Base-by-base conservation (phyloP, 2,329 filamentous ascomycete genomes). In the Nothophaeocryptopus gaeumannii region DNA sequence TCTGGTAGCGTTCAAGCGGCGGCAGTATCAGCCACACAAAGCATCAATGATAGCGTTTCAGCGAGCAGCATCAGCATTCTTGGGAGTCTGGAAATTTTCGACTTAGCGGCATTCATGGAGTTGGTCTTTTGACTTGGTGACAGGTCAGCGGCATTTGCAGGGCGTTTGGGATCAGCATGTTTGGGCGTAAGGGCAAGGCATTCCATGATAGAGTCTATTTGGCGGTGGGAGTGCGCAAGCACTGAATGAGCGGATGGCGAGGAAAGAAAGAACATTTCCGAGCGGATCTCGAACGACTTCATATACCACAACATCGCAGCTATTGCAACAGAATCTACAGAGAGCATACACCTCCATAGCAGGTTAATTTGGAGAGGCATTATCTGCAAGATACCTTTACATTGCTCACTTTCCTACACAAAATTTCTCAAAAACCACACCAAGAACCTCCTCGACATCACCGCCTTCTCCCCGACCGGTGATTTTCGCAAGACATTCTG, bases 361-460 rank as follows among this genome's bases (percentile, higher is more conserved):
- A 42, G 20, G 38, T 33, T 43, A 43, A 51, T 51, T 33, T 16
- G 39, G 14, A 32, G 39, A 14, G 26, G 20, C 20, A 26, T 26
- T 26, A 26, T 26, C 20, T 26, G 20, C 20, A 26, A 26, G 20
- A 26, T 4, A 26, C 20, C 4, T 26, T 7, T 3, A 26, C 7
- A 26, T 26, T 26, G 42, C 12, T 53, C 50, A 72, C 54, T 73
- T 72, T 8, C 70, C 70, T 3, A 72, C 70, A 48, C 70, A 72
- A 50, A 73, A 73, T 88, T 95, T 97, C 70, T 97, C 92, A 73
- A 99, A 99, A 3, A 99, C 91, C 15, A 99, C 91, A 0, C 93
- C 93, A 38, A 99, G 73, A 7, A 99, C 89, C 66, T 97, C 93
- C 67, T 99, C 92, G 12, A 97, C 89, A 69, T 97, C 92, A 2